A percentile compares a stretch with the other conserved stretches of the same genome.
Evolutionary conservation across 352 stramenopile genomes (phyloP).

Genomic region (Nannochloropsis limnetica): DNA sequence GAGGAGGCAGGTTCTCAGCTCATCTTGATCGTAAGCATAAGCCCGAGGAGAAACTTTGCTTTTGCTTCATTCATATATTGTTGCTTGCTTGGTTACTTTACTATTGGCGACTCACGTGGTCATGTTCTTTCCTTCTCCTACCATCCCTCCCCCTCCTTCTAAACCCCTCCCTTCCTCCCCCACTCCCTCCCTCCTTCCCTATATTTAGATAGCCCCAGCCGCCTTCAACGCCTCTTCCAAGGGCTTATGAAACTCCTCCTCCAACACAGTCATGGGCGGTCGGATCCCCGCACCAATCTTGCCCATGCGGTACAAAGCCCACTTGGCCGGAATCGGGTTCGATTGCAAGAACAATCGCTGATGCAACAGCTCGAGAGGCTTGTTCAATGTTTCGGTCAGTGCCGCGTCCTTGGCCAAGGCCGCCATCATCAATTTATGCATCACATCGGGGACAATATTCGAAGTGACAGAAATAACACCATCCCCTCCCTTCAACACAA

Average conservation of each 20-base stretch:
- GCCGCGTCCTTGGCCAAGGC: conserved; percentile 54
- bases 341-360: conserved; percentile 62
- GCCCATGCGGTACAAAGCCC: conserved; percentile 59
- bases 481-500: conserved; percentile 52
- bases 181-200: neutral
- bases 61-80: neutral
- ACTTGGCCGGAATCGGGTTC: conserved; percentile 70
- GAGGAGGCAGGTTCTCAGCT: neutral
- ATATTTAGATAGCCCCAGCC: conserved; percentile 48
- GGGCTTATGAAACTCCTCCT: conserved; percentile 53
- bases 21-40: neutral
- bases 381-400: conserved; percentile 58
- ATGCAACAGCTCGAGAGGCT: conserved; percentile 55
- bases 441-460: conserved; percentile 60
- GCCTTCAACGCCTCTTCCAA: conserved; percentile 56
- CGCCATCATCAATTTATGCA: conserved; percentile 59
- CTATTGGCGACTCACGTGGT: neutral
- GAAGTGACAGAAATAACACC: conserved; percentile 69
- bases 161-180: neutral
- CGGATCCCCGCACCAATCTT: conserved; percentile 56
- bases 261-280: conserved; percentile 60
- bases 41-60: neutral
- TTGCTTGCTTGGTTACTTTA: neutral
- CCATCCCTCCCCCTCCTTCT: neutral
- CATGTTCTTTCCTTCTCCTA: neutral